Percentiles rank a stretch among this genome's conserved stretches.
phyloP scores from a whole-genome alignment of 2,329 filamentous ascomycete species.

The Fusarium sulawesiense region DNA sequence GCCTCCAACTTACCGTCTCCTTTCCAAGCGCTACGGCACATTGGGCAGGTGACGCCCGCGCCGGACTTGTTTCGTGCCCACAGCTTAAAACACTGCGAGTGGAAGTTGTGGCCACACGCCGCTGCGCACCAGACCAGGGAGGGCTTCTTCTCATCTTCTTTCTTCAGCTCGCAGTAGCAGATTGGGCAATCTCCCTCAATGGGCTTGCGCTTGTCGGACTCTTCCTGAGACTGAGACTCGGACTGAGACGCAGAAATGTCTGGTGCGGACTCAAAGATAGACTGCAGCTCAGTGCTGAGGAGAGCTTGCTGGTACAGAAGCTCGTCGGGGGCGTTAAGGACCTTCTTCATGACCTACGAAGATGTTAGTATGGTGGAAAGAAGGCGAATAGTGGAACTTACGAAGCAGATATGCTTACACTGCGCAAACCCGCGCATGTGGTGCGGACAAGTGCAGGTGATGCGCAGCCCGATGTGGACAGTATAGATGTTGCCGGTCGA shows the following conservation, averaged over 20 bases:
- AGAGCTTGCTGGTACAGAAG: slow-evolving; percentile 73
- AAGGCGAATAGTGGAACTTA: slow-evolving; percentile 41
- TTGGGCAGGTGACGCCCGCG: slow-evolving; percentile 66
- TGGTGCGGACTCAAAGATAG: slow-evolving; percentile 67
- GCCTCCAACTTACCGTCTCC: slow-evolving; percentile 56
- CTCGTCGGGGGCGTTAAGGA: slow-evolving; percentile 67
- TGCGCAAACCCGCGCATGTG: slow-evolving; percentile 64
- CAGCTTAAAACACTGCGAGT: slow-evolving; percentile 64
- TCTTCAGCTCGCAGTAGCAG: slow-evolving; percentile 62
- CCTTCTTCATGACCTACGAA: slow-evolving; percentile 64
- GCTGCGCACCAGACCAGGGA: slow-evolving; percentile 62
- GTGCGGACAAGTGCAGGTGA: slow-evolving; percentile 68
- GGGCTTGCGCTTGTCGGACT: slow-evolving; percentile 57
- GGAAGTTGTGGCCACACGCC: slow-evolving; percentile 67
- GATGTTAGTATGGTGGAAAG: background rate
- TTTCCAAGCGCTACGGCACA: slow-evolving; percentile 69
- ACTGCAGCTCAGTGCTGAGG: slow-evolving; percentile 66
- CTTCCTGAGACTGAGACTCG: slow-evolving; percentile 55
- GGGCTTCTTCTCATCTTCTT: slow-evolving; percentile 49
- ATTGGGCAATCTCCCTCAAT: slow-evolving; percentile 68
- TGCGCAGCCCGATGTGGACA: slow-evolving; percentile 63
- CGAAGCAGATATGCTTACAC: slow-evolving; percentile 75
- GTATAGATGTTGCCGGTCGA: slow-evolving; percentile 75
- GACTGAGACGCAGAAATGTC: slow-evolving; percentile 49
- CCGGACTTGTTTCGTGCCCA: slow-evolving; percentile 62